Evolutionary conservation across 2,329 filamentous ascomycete species (phyloP), one percentile per base, ranked within the genome.

Genomic region (Sordariomycetes sp.): DNA sequence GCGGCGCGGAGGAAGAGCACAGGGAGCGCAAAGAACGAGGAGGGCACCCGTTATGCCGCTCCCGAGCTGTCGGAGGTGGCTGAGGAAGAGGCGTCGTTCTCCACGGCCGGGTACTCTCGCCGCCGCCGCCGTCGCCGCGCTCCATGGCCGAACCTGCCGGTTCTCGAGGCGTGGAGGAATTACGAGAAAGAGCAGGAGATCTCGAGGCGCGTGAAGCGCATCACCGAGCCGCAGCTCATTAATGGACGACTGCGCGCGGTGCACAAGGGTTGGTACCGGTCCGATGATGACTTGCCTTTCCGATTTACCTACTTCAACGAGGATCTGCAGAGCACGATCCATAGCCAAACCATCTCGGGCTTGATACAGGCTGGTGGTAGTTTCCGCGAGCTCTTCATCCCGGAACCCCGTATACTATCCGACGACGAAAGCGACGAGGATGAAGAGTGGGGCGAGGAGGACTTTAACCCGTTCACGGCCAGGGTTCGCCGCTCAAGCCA

Each of bases 291-390:
- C 63, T 85, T 87, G 0, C 94, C 94, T 0, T 97, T 95, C 70
- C 83, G 94, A 28, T 99, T 97, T 70, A 97, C 94, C 0, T 99
- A 99, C 71, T 99, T 99, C 79, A 97, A 97, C 70, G 94, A 97
- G 69, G 90, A 96, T 62, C 90, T 97, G 59, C 88, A 90, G 66
- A 95, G 89, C 70, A 99, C 94, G 0, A 95, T 99, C 61, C 94
- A 99, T 71, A 94, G 91, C 60, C 90, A 96, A 71, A 94, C 88
- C 0, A 96, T 99, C 59, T 96, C 91, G 2, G 94, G 97, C 69
- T 80, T 99, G 22, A 81, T 95, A 10, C 91, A 96, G 64, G 86
- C 89, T 0, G 94, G 90, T 6, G 82, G 86, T 60, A 88, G 82
- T 51, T 99, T 99, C 69, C 81, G 80, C 60, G 89, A 96, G 65